phyloP scores from a whole-genome alignment of 2,329 filamentous ascomycete species.

The Geosmithia flava region DNA sequence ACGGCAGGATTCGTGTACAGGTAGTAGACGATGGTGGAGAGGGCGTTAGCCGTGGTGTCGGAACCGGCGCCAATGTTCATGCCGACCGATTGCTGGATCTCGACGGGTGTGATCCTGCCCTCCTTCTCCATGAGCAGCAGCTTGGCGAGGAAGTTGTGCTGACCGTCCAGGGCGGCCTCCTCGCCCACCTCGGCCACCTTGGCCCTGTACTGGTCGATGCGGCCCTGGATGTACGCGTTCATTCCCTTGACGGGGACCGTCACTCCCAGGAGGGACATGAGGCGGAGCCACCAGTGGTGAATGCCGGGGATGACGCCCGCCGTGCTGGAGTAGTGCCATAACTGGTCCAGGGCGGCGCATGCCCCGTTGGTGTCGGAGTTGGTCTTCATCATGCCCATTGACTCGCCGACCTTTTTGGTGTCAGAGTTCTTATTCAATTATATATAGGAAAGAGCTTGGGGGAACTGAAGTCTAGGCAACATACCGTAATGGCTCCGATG shows the following conservation, averaged over 20 bases:
- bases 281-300: no score
- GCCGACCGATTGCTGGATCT: conserved; percentile 2
- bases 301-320: no score
- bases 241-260: no score
- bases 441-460: no score
- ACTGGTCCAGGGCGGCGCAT: background rate
- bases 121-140: conserved; percentile 16
- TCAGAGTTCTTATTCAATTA: no score
- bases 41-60: conserved; percentile 34
- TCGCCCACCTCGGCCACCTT: background rate
- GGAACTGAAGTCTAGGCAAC: conserved; percentile 21
- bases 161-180: background rate
- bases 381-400: conserved; percentile 9
- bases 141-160: background rate
- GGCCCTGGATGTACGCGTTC: no score
- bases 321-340: background rate
- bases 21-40: conserved; percentile 30
- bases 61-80: conserved; percentile 20
- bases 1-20: conserved; percentile 19
- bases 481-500: conserved; percentile 22
- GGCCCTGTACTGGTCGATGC: background rate
- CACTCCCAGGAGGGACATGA: no score
- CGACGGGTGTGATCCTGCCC: background rate
- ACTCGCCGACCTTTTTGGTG: conserved; percentile 7
- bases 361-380: conserved; percentile 6